Base-by-base conservation (phyloP, 495 filamentous ascomycete genomes). In the Penicillium bialowiezense region DNA sequence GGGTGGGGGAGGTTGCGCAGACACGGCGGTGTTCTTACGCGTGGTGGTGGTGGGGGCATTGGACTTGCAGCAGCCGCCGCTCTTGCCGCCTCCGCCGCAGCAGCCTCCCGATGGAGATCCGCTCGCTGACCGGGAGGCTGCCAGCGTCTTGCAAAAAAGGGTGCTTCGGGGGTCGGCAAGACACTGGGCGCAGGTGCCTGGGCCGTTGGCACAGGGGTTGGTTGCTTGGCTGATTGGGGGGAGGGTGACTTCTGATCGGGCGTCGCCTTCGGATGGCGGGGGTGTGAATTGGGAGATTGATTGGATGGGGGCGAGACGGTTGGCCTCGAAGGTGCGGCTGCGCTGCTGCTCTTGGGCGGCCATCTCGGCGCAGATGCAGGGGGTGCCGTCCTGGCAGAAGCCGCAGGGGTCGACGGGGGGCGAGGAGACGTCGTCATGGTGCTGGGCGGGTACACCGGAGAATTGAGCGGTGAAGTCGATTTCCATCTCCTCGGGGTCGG, bases 351-450 rank as follows among this genome's bases (percentile, higher is more conserved):
- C 70, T 53, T 74, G 70, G 3, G 76, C 73, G 7, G 81, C 78
- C 60, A 88, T 77, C 46, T 92, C 88, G 21, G 85, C 88, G 63
- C 90, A 95, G 47, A 91, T 81, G 60, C 90, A 95, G 55, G 88
- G 86, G 1, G 85, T 90, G 13, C 88, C 88, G 43, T 91, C 87
- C 55, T 83, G 78, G 64, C 90, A 95, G 71, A 95, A 95, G n/a
- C 90, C 90, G 58, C 90, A 95, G 8, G 84, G 79, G 41, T 93
- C 89, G 20, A 72, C 66, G 12, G 67, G 64, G 1, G 71, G 65
- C n/a, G 71, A 73, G 2, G 68, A 64, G 21, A 65, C 53, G 7
- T 68, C 54, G 7, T 62, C 55, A 44, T 62, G 62, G 47, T 51
- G 35, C 14, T 62, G 67, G 8, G 51, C 40, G 9, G 69, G 73